phyloP scores from a whole-genome alignment of 140 eudicot genomes.

The Flaveria floridana region DNA sequence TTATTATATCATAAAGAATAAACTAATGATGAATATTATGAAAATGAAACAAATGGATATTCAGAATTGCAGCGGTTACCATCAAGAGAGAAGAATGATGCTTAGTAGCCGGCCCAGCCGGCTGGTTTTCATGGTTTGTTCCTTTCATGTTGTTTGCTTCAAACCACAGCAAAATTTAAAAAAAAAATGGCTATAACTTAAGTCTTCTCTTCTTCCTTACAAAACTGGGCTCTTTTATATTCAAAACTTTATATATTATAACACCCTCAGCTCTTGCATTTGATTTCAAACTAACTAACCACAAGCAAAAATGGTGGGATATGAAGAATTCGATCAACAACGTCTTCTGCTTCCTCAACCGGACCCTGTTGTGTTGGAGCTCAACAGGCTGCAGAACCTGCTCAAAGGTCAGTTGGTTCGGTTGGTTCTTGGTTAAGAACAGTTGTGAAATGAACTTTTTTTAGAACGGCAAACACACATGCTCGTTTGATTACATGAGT shows the following conservation, averaged over 20 bases:
- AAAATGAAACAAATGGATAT: conserved; percentile 29
- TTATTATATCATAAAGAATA: too few species aligned
- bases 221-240: conserved; percentile 36
- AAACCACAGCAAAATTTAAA: conserved; percentile 34
- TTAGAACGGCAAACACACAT: too few species aligned
- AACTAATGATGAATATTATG: background rate
- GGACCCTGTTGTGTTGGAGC: conserved; percentile 69
- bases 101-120: conserved; percentile 50
- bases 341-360: conserved; percentile 27
- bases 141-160: conserved; percentile 59
- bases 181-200: too few species aligned
- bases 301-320: conserved; percentile 38
- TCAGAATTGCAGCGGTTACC: conserved; percentile 11
- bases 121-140: conserved; percentile 45
- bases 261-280: background rate
- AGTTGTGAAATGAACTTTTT: too few species aligned
- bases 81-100: too few species aligned
- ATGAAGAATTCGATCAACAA: conserved; percentile 31
- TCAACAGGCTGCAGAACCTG: conserved; percentile 64
- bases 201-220: conserved; percentile 42
- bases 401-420: conserved; percentile 55
- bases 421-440: background rate
- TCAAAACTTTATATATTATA: conserved; percentile 16
- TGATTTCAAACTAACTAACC: background rate
- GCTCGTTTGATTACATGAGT: too few species aligned